phyloP scores from a whole-genome alignment of 179 eudicot species.

The Patellifolia procumbens region DNA sequence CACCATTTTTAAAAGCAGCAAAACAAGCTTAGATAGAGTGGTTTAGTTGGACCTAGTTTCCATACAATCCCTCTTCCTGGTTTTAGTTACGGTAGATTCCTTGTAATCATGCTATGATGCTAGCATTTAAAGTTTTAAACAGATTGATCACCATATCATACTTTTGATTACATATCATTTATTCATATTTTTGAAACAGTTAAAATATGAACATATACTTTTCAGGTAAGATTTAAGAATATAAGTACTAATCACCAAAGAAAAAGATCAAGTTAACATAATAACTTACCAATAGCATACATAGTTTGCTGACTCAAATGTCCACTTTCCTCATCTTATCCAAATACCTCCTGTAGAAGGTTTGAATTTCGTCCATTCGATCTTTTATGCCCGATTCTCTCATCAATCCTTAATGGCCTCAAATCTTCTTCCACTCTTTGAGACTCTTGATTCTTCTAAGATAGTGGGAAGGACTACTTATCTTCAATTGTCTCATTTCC shows the following conservation, averaged over 20 bases:
- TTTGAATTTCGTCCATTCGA: constrained; percentile 68
- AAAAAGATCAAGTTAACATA: constrained; percentile 12
- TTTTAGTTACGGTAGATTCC: not conserved
- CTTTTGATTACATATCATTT: not conserved
- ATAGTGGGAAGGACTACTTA: constrained; percentile 71
- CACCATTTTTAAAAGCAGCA: not conserved
- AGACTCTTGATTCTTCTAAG: constrained; percentile 72
- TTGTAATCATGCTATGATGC: not conserved
- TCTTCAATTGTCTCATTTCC: constrained; percentile 57
- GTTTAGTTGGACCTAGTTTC: not conserved
- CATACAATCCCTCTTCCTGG: not conserved
- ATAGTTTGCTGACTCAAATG: constrained; percentile 79
- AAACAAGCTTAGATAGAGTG: not conserved
- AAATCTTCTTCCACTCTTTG: constrained; percentile 64
- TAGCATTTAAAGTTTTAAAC: too few relatives aligned
- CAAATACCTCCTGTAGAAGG: constrained; percentile 66
- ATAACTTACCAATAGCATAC: constrained; percentile 81
- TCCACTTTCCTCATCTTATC: constrained; percentile 85
- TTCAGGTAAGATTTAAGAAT: not conserved
- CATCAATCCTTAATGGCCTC: constrained; percentile 71
- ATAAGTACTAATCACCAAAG: constrained; percentile 8
- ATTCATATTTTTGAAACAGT: not conserved
- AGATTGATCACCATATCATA: not conserved
- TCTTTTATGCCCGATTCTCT: constrained; percentile 69
- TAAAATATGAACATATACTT: not conserved